phyloP scores from a whole-genome alignment of 495 filamentous ascomycete species.

The Cercophora scortea region DNA sequence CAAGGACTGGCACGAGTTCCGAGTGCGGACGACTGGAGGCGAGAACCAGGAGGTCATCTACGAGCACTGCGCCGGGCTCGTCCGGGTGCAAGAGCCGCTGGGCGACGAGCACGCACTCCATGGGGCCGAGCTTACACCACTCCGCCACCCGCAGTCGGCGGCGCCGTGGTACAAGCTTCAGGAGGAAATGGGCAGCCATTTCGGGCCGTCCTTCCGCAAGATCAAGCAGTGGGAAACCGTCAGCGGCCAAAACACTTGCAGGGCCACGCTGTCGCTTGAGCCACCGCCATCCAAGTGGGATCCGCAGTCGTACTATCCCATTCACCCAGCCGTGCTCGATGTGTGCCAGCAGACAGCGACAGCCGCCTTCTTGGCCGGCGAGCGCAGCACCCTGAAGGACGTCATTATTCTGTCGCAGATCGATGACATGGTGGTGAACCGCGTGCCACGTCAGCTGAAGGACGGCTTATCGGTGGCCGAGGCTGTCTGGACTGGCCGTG shows the following conservation, averaged over 20 bases:
- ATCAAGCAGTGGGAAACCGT: constrained; percentile 12
- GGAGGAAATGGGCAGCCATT: constrained; percentile 17
- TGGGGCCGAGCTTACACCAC: not conserved
- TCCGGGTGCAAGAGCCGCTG: constrained; percentile 1
- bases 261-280: constrained; percentile 1
- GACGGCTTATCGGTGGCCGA: not conserved
- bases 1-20: constrained; percentile 13
- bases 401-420: not conserved
- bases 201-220: constrained; percentile 23
- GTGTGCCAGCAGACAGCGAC: constrained; percentile 23
- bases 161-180: constrained; percentile 26
- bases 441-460: not conserved
- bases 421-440: not conserved
- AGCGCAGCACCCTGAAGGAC: constrained; percentile 5
- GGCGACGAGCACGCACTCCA: not conserved
- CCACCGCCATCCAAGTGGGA: constrained; percentile 14
- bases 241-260: constrained; percentile 11
- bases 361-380: constrained; percentile 3
- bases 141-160: constrained; percentile 1
- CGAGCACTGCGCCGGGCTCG: constrained; percentile 7
- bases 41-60: not conserved
- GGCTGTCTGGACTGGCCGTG: not conserved
- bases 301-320: constrained; percentile 23
- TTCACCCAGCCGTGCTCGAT: constrained; percentile 37
- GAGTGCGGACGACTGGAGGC: not conserved